Percentiles rank a stretch among this genome's conserved stretches.
These are phyloP conservation scores for Colletotrichum sp. DNA, from an alignment of 2,329 filamentous ascomycete species.

Conservation along the genomic window DNA sequence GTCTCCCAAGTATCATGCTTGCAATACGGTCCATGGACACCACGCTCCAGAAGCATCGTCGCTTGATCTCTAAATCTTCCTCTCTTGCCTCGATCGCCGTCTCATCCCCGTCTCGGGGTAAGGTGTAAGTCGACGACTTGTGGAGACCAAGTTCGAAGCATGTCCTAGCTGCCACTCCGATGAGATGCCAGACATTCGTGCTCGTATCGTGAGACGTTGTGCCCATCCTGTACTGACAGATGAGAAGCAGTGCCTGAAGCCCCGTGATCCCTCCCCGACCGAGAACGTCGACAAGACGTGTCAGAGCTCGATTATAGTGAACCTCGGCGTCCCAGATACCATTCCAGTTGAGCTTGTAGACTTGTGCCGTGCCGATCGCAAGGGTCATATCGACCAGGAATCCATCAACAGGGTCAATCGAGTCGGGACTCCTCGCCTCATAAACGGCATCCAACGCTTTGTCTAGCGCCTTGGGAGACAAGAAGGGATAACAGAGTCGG, in stretches of 20 bases:
- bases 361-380: slow-evolving; percentile 46
- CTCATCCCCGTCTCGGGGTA: neutral
- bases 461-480: slow-evolving; percentile 34
- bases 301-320: slow-evolving; percentile 43
- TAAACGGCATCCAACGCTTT: slow-evolving; percentile 34
- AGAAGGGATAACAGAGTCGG: slow-evolving; percentile 46
- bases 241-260: slow-evolving; percentile 45
- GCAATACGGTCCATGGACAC: slow-evolving; percentile 42
- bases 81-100: too few relatives aligned
- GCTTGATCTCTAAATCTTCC: slow-evolving; percentile 37
- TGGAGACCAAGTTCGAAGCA: slow-evolving; percentile 46
- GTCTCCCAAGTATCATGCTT: slow-evolving; percentile 42
- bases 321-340: slow-evolving; percentile 45
- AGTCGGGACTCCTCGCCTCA: slow-evolving; percentile 23
- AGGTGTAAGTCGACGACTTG: slow-evolving; percentile 37
- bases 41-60: slow-evolving; percentile 48
- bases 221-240: slow-evolving; percentile 48
- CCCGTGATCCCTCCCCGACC: slow-evolving; percentile 37
- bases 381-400: slow-evolving; percentile 49
- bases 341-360: slow-evolving; percentile 50
- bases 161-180: slow-evolving; percentile 45
- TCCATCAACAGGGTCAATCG: slow-evolving; percentile 32
- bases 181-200: slow-evolving; percentile 49
- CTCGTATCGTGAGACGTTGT: slow-evolving; percentile 42
- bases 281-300: slow-evolving; percentile 40